Evolutionary conservation across 331 rosid species (phyloP).

Genomic region (Malus hybrid): DNA sequence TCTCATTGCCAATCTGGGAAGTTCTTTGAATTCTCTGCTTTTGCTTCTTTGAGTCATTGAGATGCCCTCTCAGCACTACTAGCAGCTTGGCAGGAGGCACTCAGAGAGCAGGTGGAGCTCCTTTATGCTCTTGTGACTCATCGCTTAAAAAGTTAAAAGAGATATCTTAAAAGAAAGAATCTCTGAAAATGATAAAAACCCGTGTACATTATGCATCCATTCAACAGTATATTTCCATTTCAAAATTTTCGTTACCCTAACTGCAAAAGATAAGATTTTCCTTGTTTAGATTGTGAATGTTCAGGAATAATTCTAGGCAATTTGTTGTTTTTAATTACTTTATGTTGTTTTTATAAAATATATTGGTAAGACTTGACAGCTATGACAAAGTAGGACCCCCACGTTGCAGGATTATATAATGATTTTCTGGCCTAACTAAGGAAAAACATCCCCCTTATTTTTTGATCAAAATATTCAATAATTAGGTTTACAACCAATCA

Average conservation of each 20-base stretch:
- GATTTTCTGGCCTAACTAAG: background rate
- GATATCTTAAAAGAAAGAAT: background rate
- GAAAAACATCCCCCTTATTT: background rate
- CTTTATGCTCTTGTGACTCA: no score
- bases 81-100: background rate
- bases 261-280: slow-evolving; percentile 17
- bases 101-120: no score
- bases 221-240: background rate
- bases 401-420: background rate
- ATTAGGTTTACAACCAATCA: slow-evolving; percentile 26
- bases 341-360: background rate
- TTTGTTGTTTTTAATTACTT: background rate
- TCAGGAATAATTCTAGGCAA: background rate
- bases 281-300: background rate
- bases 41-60: background rate
- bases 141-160: no score
- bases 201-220: background rate
- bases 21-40: slow-evolving; percentile 10
- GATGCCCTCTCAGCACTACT: slow-evolving; percentile 23
- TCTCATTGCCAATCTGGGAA: slow-evolving; percentile 25
- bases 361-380: slow-evolving; percentile 1
- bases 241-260: slow-evolving; percentile 18
- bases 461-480: background rate
- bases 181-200: background rate
- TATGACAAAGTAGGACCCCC: background rate